A percentile compares a stretch with the other conserved stretches of the same genome.
Conservation (phyloP, 768 basidiomycete genomes). For the Cystobasidium ongulense region DNA sequence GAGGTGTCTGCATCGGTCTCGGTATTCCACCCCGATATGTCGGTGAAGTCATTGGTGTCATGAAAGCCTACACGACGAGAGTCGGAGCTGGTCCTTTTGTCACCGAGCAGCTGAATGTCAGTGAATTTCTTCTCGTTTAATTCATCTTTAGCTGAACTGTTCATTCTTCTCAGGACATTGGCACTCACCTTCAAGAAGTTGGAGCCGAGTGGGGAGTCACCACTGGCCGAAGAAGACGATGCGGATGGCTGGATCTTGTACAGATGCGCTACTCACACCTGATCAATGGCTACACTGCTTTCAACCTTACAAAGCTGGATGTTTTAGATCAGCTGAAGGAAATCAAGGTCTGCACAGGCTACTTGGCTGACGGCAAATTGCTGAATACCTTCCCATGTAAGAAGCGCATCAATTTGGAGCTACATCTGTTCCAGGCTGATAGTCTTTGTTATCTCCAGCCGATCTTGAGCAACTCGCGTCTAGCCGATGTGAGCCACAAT, state of each 20-base stretch:
- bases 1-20: conserved; percentile 95
- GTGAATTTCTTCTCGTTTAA: background rate
- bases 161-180: conserved; percentile 55
- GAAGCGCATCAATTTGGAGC: conserved; percentile 51
- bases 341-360: conserved; percentile 79
- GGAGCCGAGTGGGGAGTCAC: conserved; percentile 86
- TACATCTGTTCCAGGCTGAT: background rate
- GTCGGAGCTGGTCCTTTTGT: conserved; percentile 99
- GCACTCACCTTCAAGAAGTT: conserved; percentile 82
- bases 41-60: conserved; percentile 78
- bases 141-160: background rate
- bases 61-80: conserved; percentile 96
- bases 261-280: conserved; percentile 83
- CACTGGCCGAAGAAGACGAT: conserved; percentile 82
- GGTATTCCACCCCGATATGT: conserved; percentile 86
- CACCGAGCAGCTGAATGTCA: conserved; percentile 80
- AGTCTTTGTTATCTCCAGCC: conserved; percentile 51
- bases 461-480: conserved; percentile 67
- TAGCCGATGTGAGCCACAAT: conserved; percentile 65
- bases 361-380: conserved; percentile 66
- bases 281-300: conserved; percentile 87
- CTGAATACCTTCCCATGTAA: conserved; percentile 65
- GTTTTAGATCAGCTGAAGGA: conserved; percentile 73
- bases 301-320: conserved; percentile 96
- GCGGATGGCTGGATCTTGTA: conserved; percentile 96